These are phyloP conservation scores for Diplodia mutila DNA, from an alignment of 2,329 filamentous ascomycete genomes.

Conservation along the genomic window DNA sequence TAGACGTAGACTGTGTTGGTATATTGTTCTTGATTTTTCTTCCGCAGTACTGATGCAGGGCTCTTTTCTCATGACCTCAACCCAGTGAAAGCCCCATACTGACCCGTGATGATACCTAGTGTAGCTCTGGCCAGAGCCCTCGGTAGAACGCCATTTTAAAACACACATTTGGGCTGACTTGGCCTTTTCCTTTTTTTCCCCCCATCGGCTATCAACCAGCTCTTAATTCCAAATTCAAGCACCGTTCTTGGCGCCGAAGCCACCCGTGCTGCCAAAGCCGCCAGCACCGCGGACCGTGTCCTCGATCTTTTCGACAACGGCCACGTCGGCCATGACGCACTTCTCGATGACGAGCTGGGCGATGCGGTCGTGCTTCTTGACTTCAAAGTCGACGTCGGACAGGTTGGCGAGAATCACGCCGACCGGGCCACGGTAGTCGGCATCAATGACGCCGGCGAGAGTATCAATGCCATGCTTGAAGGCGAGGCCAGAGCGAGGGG, in stretches of 20 bases:
- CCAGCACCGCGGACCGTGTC: conserved; percentile 89
- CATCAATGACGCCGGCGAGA: conserved; percentile 95
- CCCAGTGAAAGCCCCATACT: not conserved
- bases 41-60: too few relatives aligned
- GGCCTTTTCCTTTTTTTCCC: not conserved
- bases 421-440: conserved; percentile 92
- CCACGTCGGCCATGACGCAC: conserved; percentile 89
- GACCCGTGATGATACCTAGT: not conserved
- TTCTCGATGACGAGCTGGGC: conserved; percentile 93
- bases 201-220: not conserved
- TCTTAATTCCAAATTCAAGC: not conserved
- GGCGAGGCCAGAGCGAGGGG: conserved; percentile 87
- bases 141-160: not conserved
- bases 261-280: conserved; percentile 45
- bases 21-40: not conserved
- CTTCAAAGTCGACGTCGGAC: conserved; percentile 75
- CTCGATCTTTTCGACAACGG: conserved; percentile 86
- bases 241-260: conserved; percentile 35
- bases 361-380: conserved; percentile 86
- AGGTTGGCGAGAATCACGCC: conserved; percentile 97
- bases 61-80: not conserved
- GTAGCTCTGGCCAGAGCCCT: not conserved
- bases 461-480: conserved; percentile 96
- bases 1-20: not conserved
- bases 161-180: not conserved